Conservation (phyloP, 441 rosid species). For the Brassica hybrid region DNA sequence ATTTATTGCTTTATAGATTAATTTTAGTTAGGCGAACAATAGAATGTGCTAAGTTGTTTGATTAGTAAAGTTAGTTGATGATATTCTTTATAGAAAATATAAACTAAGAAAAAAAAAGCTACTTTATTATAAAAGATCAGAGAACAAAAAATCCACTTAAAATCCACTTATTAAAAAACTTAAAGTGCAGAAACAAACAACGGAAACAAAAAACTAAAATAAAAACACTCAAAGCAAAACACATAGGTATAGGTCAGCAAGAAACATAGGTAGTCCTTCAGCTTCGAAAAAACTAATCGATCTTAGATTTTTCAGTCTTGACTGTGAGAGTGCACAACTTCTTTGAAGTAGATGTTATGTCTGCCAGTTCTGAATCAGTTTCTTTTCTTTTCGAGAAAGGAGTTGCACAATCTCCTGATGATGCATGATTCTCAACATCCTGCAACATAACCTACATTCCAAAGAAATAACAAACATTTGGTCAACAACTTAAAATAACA, state of each 20-base stretch:
- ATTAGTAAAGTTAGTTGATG: too few species aligned
- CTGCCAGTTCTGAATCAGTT: not conserved
- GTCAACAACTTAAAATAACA: not conserved
- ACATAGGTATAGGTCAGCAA: too few species aligned
- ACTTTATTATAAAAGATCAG: too few species aligned
- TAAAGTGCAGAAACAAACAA: too few species aligned
- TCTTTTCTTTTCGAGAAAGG: not conserved
- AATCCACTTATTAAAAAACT: too few species aligned
- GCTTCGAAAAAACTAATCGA: not conserved
- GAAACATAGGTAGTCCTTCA: not conserved
- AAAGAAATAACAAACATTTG: too few species aligned
- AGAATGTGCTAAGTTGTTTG: too few species aligned
- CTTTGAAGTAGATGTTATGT: not conserved
- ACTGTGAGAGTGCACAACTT: not conserved
- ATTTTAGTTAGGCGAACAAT: too few species aligned
- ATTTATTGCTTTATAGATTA: not conserved
- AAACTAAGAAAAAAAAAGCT: too few species aligned
- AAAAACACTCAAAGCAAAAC: not conserved
- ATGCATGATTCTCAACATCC: not conserved
- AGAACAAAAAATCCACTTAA: too few species aligned
- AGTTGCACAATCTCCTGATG: not conserved
- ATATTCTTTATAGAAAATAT: too few species aligned
- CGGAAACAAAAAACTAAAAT: too few species aligned
- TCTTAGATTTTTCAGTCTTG: not conserved
- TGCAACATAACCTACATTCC: not conserved